Evolutionary conservation across 2,329 filamentous ascomycete genomes (phyloP).

Genomic region (Sphaceloma murrayae): DNA sequence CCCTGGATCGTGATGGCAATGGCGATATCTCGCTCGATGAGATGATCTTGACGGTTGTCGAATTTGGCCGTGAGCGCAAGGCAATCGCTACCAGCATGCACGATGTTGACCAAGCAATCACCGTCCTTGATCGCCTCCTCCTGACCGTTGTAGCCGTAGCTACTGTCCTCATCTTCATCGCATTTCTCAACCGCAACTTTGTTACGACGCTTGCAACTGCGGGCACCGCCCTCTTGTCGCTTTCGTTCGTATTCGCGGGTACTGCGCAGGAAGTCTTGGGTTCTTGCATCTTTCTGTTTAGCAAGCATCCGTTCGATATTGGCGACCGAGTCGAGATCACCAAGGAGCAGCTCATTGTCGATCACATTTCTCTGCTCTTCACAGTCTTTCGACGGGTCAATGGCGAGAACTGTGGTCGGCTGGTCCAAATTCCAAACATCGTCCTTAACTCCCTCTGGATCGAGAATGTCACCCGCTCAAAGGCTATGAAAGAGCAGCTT

Average conservation of each 20-base stretch:
- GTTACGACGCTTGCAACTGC: constrained; percentile 78
- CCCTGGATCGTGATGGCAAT: constrained; percentile 78
- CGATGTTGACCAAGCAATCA: constrained; percentile 90
- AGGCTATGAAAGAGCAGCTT: constrained; percentile 81
- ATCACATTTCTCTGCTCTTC: constrained; percentile 89
- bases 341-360: constrained; percentile 63
- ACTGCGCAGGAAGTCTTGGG: constrained; percentile 94
- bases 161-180: constrained; percentile 54
- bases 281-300: constrained; percentile 95
- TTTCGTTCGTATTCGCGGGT: constrained; percentile 93
- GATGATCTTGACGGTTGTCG: constrained; percentile 79
- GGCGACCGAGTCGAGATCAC: constrained; percentile 85
- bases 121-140: constrained; percentile 79
- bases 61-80: constrained; percentile 77
- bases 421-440: constrained; percentile 76
- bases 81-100: constrained; percentile 89
- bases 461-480: constrained; percentile 84
- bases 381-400: constrained; percentile 80
- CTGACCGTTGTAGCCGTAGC: constrained; percentile 72
- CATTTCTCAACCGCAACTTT: constrained; percentile 81
- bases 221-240: constrained; percentile 80
- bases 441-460: constrained; percentile 87
- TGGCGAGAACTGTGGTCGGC: constrained; percentile 57
- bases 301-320: constrained; percentile 96
- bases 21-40: constrained; percentile 93